Evolutionary conservation across 2,329 filamentous ascomycete species (phyloP), one percentile per base, ranked within the genome.

Genomic region (Grosmannia huntii): DNA sequence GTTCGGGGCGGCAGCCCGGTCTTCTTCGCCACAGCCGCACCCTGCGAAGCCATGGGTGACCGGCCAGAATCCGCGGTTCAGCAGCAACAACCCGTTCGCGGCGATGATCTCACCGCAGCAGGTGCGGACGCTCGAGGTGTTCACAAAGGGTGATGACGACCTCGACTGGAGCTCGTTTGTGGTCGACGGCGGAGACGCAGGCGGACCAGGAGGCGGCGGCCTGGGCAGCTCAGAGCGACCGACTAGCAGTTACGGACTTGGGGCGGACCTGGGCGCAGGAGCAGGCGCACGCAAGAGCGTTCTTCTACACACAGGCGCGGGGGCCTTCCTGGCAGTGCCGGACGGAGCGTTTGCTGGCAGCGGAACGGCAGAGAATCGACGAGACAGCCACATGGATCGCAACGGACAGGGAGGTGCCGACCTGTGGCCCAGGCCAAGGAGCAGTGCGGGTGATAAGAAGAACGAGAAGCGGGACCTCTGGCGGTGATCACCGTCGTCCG

Each of bases 51-150:
- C 65, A 33, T 67, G 64, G 62, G 61, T 59, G 44, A 53, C 59
- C 28, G 52, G 64, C 57, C 59, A 64, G 52, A 69, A 69, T 58
- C 68, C 66, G 14, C 77, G 80, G 7, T 80, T 83, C 69, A 82
- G 79, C 66, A 82, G 80, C 61, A 83, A 83, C 67, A 83, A 83
- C 63, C 80, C 80, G 2, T 82, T 81, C 62, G 78, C 76, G 2
- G 66, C 73, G 1, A 65, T 69, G 44, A 62, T 68, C 57, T 60
- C 63, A 55, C 61, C 63, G n/a, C 63, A 64, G 46, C 57, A 62
- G 51, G 56, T 66, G 56, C 59, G 62, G 38, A 79, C 77, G 7
- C 76, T 84, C 33, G 80, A 83, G 62, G 76, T 84, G 25, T 84
- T 81, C 61, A 82, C 78, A 59, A 83, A 83, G 68, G 75, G 76